Percentiles rank a stretch among this genome's conserved stretches.
phyloP scores from a whole-genome alignment of 495 filamentous ascomycete genomes.

The Trichocladium uniseriatum region DNA sequence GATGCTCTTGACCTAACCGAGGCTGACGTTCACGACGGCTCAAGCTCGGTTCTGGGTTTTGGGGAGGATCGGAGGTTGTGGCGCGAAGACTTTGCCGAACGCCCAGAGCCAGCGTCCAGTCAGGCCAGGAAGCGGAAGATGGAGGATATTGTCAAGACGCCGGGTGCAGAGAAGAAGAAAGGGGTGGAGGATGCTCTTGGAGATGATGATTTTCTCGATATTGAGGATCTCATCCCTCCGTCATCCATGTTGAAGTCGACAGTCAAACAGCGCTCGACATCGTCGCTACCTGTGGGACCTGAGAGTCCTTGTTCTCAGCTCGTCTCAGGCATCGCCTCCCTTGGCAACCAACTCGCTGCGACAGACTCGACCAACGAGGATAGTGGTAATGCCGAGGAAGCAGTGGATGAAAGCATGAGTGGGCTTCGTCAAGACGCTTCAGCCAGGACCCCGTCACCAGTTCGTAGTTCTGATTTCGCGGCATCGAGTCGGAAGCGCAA shows the following conservation, averaged over 20 bases:
- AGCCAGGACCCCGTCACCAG: not conserved
- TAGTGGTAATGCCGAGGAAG: not conserved
- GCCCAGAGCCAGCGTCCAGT: slow-evolving; percentile 32
- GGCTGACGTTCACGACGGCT: slow-evolving; percentile 36
- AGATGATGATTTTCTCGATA: slow-evolving; percentile 34
- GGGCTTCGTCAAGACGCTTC: not conserved
- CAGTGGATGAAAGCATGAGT: not conserved
- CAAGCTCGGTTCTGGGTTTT: slow-evolving; percentile 34
- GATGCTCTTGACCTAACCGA: slow-evolving; percentile 67
- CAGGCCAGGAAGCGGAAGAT: slow-evolving; percentile 47
- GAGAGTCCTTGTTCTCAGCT: slow-evolving; percentile 1
- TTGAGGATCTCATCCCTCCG: slow-evolving; percentile 26
- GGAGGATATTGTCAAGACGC: not conserved
- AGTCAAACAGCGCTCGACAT: slow-evolving; percentile 1
- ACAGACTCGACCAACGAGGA: not conserved
- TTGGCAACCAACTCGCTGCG: not conserved
- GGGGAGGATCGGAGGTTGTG: slow-evolving; percentile 46
- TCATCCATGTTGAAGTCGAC: slow-evolving; percentile 6
- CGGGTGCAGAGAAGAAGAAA: slow-evolving; percentile 40
- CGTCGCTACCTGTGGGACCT: not conserved
- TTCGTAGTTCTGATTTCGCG: not conserved
- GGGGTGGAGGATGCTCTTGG: not conserved
- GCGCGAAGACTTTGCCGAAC: slow-evolving; percentile 46
- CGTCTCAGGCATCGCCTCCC: not conserved
- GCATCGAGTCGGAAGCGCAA: slow-evolving; percentile 16